Base-by-base conservation (phyloP, 768 basidiomycete species). In the Lanmaoa pseudosensibilis region DNA sequence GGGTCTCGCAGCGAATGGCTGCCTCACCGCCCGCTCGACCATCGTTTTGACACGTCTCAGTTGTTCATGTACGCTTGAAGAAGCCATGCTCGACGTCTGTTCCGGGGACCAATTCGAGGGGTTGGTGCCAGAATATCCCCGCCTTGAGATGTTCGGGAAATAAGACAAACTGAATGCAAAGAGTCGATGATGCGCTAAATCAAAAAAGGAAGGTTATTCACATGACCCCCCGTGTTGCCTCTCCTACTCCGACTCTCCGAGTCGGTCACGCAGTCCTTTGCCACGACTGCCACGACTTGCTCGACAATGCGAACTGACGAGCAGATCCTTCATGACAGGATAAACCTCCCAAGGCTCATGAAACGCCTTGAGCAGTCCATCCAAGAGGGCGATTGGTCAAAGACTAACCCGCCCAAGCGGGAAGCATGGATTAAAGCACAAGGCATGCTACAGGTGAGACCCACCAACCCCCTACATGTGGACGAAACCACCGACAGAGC, bases 261-360 rank as follows among this genome's bases (percentile, higher is more conserved):
- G 27, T 27, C 27, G 6, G 27, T 27, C 27, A 27, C 6, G 27
- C n/a, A n/a, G 25, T 4, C 27, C 19, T 44, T 25, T 25, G 43
- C 18, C 46, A 30, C 56, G 45, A 47, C 45, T 23, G 32, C 21
- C 45, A 52, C 53, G 44, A 54, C 60, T 10, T 36, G 48, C 27
- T 53, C 53, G 55, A 37, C 55, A 6, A 72, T 72, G 70, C 70
- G 65, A 16, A 70, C 68, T 36, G 55, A 62, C 55, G 72, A 72
- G 43, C 68, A 72, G 55, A 55, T 56, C 18, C 55, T 63, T 37
- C 88, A 88, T 55, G 86, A 91, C 73, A 80, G 82, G 60, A 81
- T 91, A 13, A 91, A 91, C 69, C 75, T 91, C 10, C 71, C 73
- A 11, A 78, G 86, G 47, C 77, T 91, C 8, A 69, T 90, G 5